phyloP scores from a whole-genome alignment of 805 yeast genomes.

The Kodamaea jinghongensis region DNA sequence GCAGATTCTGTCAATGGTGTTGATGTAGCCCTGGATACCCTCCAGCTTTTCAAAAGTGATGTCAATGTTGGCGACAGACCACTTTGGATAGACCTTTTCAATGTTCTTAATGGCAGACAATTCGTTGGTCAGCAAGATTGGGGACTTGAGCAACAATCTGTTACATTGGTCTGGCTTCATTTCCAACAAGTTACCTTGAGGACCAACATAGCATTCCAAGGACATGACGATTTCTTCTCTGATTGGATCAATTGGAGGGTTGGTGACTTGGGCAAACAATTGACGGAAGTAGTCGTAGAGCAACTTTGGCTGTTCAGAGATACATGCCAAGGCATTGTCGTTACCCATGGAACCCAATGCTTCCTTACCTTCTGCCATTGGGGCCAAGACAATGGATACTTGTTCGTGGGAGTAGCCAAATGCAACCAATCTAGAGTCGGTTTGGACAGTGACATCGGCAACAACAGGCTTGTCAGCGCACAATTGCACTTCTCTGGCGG shows the following conservation, averaged over 20 bases:
- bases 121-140: conserved; percentile 73
- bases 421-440: conserved; percentile 80
- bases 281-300: conserved; percentile 93
- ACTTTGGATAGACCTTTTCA: conserved; percentile 72
- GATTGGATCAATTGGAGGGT: conserved; percentile 98
- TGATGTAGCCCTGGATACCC: conserved; percentile 82
- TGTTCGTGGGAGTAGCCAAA: conserved; percentile 96
- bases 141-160: conserved; percentile 78
- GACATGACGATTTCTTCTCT: conserved; percentile 97
- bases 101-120: conserved; percentile 73
- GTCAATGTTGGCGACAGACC: conserved; percentile 82
- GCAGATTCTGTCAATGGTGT: conserved; percentile 83
- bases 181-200: conserved; percentile 95
- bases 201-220: conserved; percentile 93
- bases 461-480: conserved; percentile 3
- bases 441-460: conserved; percentile 51
- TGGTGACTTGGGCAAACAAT: conserved; percentile 96
- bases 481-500: conserved; percentile 31
- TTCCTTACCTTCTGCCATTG: conserved; percentile 96
- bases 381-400: conserved; percentile 74
- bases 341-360: conserved; percentile 99
- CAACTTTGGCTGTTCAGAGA: conserved; percentile 87
- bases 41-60: conserved; percentile 82
- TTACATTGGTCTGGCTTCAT: conserved; percentile 92
- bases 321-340: conserved; percentile 92